Base-by-base conservation (phyloP, 1,139 yeast species). In the Tardiomyces digboiensis region DNA sequence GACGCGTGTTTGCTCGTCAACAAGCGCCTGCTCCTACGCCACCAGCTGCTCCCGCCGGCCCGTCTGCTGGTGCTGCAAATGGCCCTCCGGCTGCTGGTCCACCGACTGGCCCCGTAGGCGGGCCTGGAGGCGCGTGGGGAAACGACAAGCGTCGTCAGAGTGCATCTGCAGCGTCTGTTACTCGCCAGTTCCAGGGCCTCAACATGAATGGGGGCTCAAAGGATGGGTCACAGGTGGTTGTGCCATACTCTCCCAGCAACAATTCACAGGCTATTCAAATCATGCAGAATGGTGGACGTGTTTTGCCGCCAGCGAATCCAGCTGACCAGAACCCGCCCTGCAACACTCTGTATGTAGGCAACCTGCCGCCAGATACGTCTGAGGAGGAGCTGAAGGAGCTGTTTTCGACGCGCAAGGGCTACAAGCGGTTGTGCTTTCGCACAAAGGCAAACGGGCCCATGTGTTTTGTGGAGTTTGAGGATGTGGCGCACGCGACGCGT, bases 271-370 rank as follows among this genome's bases (percentile, higher is more conserved):
- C 64, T 6, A 53, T 60, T 33, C 60, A 60, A 42, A 60, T 61
- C 43, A 54, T 61, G 56, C 64, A 59, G 44, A 55, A 51, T 39
- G 68, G 69, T 19, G 67, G 71, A 14, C 56, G 70, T 21, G 66
- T 89, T 20, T 89, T 96, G 33, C 96, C 97, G 1, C 97, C 97
- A 3, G 96, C 96, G 2, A 91, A 91, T 57, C 98, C 98, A 1
- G 98, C 98, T 2, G 98, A 91, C 65, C 98, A 91, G 66, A 91
- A 91, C 59, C 98, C 98, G 8, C 98, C 98, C 7, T 91, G 98
- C 68, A 91, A 91, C 62, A 91, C 98, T 0, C 71, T 91, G 46
- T 91, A 91, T 57, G 98, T 91, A 43, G 98, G 98, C 19, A 91
- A 91, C 61, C 73, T 91, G 56, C 98, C 98, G 2, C 96, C 96